Conservation (phyloP, 169 alveolate genomes). For the Fabrea salina region DNA sequence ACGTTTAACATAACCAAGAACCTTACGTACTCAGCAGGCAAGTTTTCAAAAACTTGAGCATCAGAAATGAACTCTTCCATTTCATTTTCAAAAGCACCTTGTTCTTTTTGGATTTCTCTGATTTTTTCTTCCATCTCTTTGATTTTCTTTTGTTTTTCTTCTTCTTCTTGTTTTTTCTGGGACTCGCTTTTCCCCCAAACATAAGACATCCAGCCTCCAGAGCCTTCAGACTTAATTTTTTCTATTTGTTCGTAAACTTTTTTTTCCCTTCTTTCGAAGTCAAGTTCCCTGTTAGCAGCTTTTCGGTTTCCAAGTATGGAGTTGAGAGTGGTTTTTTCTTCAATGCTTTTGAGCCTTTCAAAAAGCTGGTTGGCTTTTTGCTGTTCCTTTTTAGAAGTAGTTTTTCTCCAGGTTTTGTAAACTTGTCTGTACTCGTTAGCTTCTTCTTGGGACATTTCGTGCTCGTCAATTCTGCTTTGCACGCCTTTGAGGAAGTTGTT, state of each 20-base stretch:
- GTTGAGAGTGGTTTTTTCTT: neutral
- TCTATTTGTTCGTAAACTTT: neutral
- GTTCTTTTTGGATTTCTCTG: neutral
- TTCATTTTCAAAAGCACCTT: neutral
- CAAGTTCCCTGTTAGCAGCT: neutral
- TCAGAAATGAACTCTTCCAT: neutral
- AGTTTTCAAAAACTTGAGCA: neutral
- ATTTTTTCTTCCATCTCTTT: neutral
- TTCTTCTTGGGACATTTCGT: neutral
- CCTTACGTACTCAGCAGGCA: neutral
- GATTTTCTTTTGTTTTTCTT: conserved; percentile 4
- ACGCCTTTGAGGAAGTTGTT: neutral
- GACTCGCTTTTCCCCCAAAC: conserved; percentile 17
- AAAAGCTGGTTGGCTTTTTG: too few relatives aligned
- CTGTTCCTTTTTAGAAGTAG: too few relatives aligned
- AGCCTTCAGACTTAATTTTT: neutral
- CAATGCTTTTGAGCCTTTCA: neutral
- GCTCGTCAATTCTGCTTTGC: neutral
- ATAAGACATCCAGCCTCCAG: neutral
- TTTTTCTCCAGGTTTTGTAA: neutral
- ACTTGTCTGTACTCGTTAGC: neutral
- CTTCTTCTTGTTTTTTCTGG: conserved; percentile 22
- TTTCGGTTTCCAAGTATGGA: neutral
- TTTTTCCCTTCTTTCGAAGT: neutral
- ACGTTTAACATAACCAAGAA: neutral